phyloP scores from a whole-genome alignment of 108 stramenopile genomes.

The Ochromonas danica region DNA sequence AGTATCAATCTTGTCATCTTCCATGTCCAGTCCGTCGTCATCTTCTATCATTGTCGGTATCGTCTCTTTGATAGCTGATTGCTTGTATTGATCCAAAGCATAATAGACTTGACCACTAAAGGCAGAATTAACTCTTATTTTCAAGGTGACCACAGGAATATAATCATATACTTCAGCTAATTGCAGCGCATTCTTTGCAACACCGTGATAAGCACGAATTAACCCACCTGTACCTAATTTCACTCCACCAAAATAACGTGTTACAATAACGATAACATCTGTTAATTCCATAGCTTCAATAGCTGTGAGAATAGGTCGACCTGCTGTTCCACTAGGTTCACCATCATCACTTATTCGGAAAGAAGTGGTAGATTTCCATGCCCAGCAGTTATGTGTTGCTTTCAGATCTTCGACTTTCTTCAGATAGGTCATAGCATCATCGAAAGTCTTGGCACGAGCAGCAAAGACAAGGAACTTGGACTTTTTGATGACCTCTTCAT shows the following conservation, averaged over 20 bases:
- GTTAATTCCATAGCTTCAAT: slow-evolving; percentile 51
- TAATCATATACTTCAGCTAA: background rate
- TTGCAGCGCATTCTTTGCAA: slow-evolving; percentile 34
- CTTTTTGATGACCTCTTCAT: slow-evolving; percentile 38
- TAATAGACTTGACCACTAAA: background rate
- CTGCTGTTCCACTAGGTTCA: slow-evolving; percentile 57
- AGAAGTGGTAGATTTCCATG: slow-evolving; percentile 39
- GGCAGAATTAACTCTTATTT: background rate
- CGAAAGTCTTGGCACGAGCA: slow-evolving; percentile 39
- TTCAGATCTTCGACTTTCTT: slow-evolving; percentile 38
- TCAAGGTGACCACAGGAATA: background rate
- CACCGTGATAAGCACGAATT: slow-evolving; percentile 50
- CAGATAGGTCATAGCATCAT: slow-evolving; percentile 42
- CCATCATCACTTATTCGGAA: slow-evolving; percentile 53
- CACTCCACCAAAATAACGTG: slow-evolving; percentile 54
- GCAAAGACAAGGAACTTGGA: slow-evolving; percentile 45
- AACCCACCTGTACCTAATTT: slow-evolving; percentile 55
- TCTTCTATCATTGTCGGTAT: background rate
- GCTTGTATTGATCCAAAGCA: background rate
- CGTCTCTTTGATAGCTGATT: background rate
- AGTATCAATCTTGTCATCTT: too few relatives aligned
- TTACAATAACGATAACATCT: slow-evolving; percentile 51
- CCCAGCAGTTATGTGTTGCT: slow-evolving; percentile 56
- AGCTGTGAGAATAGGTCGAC: slow-evolving; percentile 51
- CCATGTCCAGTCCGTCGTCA: too few relatives aligned